Base-by-base conservation (phyloP, 1,284 basidiomycete genomes). In the Austroboletus novae-zelandiae region DNA sequence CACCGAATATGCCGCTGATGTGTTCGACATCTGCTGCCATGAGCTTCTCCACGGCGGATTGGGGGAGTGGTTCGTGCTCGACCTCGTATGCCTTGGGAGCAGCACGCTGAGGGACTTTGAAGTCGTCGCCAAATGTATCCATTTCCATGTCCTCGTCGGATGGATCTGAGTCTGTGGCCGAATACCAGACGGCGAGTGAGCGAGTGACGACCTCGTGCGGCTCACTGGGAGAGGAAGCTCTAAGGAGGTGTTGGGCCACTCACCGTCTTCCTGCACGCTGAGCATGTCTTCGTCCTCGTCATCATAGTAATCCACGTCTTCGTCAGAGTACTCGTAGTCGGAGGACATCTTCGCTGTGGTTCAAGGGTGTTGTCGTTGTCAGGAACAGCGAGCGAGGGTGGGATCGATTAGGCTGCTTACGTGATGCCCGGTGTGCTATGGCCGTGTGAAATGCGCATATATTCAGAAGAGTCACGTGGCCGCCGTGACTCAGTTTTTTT, bases 21-120 rank as follows among this genome's bases (percentile, higher is more conserved):
- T 94, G 84, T n/a, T 88, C 85, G 41, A 93, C 74, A 62, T 94
- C 90, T 52, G 75, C 70, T 49, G 77, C 74, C 81, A 95, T 92
- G 62, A 86, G 81, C 56, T 78, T 80, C 72, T 88, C 83, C 51
- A 98, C 83, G 36, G 85, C 79, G 23, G 74, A 70, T 64, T 86
- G 86, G 48, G 78, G 81, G 58, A 96, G 83, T 45, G 89, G 82
- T 42, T 86, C 80, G 58, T 84, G 82, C 29, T 94, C 86, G 52
- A 95, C 82, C 60, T 92, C 83, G 58, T 89, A 89, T 3, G 84
- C 71, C 70, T 89, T 88, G 51, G 72, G 76, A 58, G 83, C 84
- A 54, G 72, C 74, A 64, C 82, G 83, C 6, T 73, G 66, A 0
- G 69, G 61, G 43, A 84, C 71, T 54, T 75, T 81, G 66, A 84